Evolutionary conservation across 2,329 filamentous ascomycete species (phyloP).

Genomic region (Myriosclerotinia scirpicola): DNA sequence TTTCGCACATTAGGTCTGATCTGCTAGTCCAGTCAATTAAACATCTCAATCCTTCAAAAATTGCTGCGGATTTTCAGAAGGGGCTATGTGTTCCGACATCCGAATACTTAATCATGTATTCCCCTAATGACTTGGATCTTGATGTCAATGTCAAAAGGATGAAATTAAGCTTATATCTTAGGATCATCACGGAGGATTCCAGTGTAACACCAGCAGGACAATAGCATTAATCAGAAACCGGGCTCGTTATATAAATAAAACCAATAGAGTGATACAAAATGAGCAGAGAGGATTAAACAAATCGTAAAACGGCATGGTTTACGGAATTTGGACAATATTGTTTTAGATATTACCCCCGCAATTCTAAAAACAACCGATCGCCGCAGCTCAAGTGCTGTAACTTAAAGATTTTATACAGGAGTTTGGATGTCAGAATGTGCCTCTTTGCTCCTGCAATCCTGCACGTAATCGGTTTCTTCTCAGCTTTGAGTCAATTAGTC

Average conservation of each 20-base stretch:
- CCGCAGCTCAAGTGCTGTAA: neutral
- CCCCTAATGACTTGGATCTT: neutral
- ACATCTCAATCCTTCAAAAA: neutral
- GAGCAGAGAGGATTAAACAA: neutral
- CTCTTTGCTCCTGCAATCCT: neutral
- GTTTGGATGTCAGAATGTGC: neutral
- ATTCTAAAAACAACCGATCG: neutral
- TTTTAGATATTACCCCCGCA: neutral
- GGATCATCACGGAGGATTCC: neutral
- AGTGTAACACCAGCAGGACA: neutral
- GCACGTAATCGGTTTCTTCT: neutral
- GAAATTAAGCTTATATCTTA: neutral
- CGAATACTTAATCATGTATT: neutral
- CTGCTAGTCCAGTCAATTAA: too few species aligned
- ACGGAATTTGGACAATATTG: neutral
- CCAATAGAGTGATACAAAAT: neutral
- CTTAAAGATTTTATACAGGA: neutral
- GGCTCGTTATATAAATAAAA: too few species aligned
- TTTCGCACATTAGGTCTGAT: too few species aligned
- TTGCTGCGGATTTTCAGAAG: neutral
- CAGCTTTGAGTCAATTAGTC: neutral
- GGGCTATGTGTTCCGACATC: too few species aligned
- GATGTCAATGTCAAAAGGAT: neutral
- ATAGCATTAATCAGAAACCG: neutral
- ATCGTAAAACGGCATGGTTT: neutral